These are phyloP conservation scores for Thelonectria olida DNA, from an alignment of 2,329 filamentous ascomycete genomes.

Conservation along the genomic window DNA sequence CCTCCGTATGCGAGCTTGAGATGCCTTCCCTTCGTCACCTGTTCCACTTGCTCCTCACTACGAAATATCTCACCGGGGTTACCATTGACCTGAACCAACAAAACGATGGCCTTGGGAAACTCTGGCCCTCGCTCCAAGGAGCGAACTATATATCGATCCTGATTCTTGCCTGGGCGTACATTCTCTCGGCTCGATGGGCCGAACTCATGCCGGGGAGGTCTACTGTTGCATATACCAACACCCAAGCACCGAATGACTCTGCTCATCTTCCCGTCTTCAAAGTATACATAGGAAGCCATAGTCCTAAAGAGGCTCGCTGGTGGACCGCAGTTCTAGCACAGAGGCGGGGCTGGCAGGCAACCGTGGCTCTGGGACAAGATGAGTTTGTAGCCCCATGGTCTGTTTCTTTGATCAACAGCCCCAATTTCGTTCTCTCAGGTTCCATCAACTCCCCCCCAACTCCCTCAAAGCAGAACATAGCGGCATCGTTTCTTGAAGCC, in stretches of 20 bases:
- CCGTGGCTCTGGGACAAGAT: background rate
- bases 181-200: background rate
- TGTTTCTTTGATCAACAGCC: background rate
- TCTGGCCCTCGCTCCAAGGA: no score
- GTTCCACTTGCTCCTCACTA: no score
- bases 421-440: background rate
- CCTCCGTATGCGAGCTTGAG: no score
- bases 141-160: background rate
- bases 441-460: background rate
- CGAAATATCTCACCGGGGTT: background rate
- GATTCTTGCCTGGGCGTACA: background rate
- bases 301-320: conserved; percentile 7
- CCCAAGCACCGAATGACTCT: background rate
- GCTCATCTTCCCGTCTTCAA: background rate
- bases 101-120: background rate
- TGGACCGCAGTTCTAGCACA: conserved; percentile 14
- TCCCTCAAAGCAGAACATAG: background rate
- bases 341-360: conserved; percentile 6
- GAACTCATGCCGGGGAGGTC: background rate
- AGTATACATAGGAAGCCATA: background rate
- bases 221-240: background rate
- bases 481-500: conserved; percentile 1
- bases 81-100: background rate
- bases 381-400: conserved; percentile 11
- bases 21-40: no score